These are phyloP conservation scores for Bipolaris oryzae DNA, from an alignment of 2,329 filamentous ascomycete genomes.

Conservation along the genomic window DNA sequence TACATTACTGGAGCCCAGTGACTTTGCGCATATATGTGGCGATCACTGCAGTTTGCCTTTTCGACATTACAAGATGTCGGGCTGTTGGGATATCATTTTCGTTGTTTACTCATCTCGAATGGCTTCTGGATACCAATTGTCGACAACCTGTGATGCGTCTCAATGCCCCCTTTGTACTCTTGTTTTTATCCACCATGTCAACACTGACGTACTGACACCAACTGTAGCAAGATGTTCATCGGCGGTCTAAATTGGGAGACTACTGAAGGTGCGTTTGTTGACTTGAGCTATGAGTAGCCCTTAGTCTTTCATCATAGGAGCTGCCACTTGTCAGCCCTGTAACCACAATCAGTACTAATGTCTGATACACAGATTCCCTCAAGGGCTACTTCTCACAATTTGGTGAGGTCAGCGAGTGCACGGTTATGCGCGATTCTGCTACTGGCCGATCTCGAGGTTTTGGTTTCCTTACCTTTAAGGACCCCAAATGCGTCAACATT, in stretches of 20 bases:
- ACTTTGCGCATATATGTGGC: not conserved
- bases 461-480: slow-evolving; percentile 96
- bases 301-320: not conserved
- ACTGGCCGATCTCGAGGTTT: slow-evolving; percentile 95
- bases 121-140: not conserved
- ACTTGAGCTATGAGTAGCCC: not conserved
- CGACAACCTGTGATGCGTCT: slow-evolving; percentile 20
- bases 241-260: slow-evolving; percentile 99
- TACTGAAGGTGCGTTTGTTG: slow-evolving; percentile 79
- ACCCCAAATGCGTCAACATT: slow-evolving; percentile 96
- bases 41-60: not conserved
- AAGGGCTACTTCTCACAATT: slow-evolving; percentile 98
- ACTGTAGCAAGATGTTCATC: slow-evolving; percentile 95
- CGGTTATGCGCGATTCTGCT: slow-evolving; percentile 97
- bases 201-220: slow-evolving; percentile 24
- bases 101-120: not conserved
- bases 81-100: not conserved
- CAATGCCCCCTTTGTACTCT: not conserved
- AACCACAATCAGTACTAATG: not conserved
- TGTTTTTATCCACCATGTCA: not conserved
- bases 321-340: not conserved
- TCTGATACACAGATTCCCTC: slow-evolving; percentile 73
- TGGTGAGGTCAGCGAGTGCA: slow-evolving; percentile 95
- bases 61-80: not conserved
- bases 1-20: not conserved